Evolutionary conservation across 768 basidiomycete species (phyloP).

Genomic region (Kwoniella sp.): DNA sequence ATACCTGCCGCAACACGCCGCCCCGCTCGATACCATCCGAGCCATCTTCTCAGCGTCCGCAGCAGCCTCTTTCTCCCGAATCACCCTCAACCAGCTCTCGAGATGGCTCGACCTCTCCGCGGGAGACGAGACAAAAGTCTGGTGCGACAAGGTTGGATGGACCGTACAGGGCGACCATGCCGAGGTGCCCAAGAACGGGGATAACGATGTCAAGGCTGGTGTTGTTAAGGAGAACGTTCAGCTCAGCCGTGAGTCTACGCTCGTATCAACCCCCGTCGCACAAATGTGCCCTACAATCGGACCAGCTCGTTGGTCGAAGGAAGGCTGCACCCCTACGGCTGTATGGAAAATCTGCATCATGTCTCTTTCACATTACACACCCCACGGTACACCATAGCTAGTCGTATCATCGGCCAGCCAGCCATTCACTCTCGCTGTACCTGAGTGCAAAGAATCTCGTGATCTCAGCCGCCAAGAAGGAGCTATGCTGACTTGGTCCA

Average conservation of each 20-base stretch:
- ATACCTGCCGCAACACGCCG: slow-evolving; percentile 50
- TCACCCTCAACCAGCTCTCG: slow-evolving; percentile 41
- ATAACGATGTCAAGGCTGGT: slow-evolving; percentile 57
- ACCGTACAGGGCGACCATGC: slow-evolving; percentile 51
- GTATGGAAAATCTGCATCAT: too few species aligned
- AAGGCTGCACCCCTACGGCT: too few species aligned
- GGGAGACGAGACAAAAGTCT: slow-evolving; percentile 33
- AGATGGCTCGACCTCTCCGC: slow-evolving; percentile 53
- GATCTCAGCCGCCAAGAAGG: too few species aligned
- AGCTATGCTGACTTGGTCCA: neutral
- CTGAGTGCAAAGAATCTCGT: too few species aligned
- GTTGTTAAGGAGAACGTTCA: slow-evolving; percentile 57
- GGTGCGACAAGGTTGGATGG: slow-evolving; percentile 50
- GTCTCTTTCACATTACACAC: too few species aligned
- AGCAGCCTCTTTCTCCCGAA: slow-evolving; percentile 53
- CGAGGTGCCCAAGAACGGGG: slow-evolving; percentile 53
- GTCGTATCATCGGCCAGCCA: too few species aligned
- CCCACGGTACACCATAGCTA: too few species aligned
- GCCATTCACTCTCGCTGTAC: too few species aligned
- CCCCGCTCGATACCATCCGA: slow-evolving; percentile 43
- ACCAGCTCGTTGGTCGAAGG: too few species aligned
- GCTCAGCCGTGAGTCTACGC: slow-evolving; percentile 51
- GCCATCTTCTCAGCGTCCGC: slow-evolving; percentile 51
- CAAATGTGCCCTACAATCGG: too few species aligned
- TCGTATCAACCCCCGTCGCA: neutral